These are phyloP conservation scores for Oryza coarctata DNA, from an alignment of 176 grass and related monocot genomes.

Conservation along the genomic window DNA sequence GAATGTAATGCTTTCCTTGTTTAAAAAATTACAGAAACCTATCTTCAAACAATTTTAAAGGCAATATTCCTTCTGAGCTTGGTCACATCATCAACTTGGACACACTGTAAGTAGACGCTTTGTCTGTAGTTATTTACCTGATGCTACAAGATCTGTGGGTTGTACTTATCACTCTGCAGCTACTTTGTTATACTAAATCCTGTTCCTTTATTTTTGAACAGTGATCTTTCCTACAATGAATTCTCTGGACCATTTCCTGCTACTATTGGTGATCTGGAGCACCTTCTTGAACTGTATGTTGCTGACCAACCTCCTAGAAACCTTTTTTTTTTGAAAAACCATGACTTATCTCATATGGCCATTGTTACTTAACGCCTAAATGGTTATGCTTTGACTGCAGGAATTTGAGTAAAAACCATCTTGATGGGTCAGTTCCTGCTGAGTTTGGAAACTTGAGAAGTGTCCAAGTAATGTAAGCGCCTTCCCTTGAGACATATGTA, in stretches of 20 bases:
- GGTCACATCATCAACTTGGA: conserved; percentile 92
- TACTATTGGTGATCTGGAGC: conserved; percentile 92
- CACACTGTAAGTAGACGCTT: conserved; percentile 73
- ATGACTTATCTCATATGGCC: background rate
- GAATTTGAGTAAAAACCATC: conserved; percentile 88
- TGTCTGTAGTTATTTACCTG: conserved; percentile 2
- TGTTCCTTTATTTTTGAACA: conserved; percentile 45
- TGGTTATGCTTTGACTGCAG: conserved; percentile 31
- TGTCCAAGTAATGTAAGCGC: conserved; percentile 87
- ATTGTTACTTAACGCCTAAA: conserved; percentile 27
- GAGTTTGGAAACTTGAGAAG: conserved; percentile 98
- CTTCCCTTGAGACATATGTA: conserved; percentile 4
- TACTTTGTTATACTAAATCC: background rate
- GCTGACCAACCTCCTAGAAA: conserved; percentile 4
- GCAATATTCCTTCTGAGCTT: conserved; percentile 77
- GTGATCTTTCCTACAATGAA: conserved; percentile 90
- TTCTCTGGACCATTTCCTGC: conserved; percentile 81
- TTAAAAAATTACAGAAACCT: conserved; percentile 61
- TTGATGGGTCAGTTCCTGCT: conserved; percentile 65
- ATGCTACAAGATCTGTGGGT: background rate
- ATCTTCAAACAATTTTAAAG: conserved; percentile 93
- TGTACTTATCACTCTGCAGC: background rate
- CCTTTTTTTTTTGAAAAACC: background rate
- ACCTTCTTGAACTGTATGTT: conserved; percentile 91
- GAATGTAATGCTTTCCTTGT: background rate